Percentiles rank a stretch among this genome's conserved stretches.
These are phyloP conservation scores for Rhodomyrtus tomentosa DNA, from an alignment of 345 rosid genomes.

Conservation along the genomic window DNA sequence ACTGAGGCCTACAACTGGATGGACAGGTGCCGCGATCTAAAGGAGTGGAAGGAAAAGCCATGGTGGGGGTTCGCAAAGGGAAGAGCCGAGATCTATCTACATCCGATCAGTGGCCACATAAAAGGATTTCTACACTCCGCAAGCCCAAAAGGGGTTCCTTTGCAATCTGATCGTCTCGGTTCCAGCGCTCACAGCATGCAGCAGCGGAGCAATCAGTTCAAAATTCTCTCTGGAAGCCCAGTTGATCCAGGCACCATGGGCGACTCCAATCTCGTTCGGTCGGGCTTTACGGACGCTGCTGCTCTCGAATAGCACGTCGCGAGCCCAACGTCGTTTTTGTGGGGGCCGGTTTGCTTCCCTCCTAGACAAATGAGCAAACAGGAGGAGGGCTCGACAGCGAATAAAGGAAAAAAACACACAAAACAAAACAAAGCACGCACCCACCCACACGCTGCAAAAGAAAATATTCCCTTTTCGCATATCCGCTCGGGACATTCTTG, in stretches of 20 bases:
- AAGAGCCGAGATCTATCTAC: not conserved
- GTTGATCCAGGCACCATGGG: not conserved
- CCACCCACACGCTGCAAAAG: not conserved
- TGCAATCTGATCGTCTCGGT: not conserved
- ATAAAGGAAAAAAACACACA: no score
- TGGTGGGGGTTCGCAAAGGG: not conserved
- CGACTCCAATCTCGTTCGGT: not conserved
- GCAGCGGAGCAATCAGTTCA: not conserved
- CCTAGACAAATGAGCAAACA: not conserved
- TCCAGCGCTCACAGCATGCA: not conserved
- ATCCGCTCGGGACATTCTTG: not conserved
- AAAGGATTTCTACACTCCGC: not conserved
- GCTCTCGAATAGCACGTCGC: not conserved
- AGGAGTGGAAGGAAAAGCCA: not conserved
- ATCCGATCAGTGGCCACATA: not conserved
- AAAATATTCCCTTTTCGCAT: not conserved
- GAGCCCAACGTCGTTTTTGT: not conserved
- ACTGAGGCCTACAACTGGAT: not conserved
- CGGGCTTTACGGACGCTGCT: not conserved
- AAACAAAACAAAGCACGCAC: not conserved
- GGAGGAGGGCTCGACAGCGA: not conserved
- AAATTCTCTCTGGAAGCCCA: not conserved
- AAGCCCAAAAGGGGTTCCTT: not conserved
- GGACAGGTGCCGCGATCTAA: not conserved
- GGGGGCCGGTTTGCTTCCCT: not conserved